Evolutionary conservation across 768 basidiomycete species (phyloP).

Genomic region (button mushroom (Agaricus bisporus)): DNA sequence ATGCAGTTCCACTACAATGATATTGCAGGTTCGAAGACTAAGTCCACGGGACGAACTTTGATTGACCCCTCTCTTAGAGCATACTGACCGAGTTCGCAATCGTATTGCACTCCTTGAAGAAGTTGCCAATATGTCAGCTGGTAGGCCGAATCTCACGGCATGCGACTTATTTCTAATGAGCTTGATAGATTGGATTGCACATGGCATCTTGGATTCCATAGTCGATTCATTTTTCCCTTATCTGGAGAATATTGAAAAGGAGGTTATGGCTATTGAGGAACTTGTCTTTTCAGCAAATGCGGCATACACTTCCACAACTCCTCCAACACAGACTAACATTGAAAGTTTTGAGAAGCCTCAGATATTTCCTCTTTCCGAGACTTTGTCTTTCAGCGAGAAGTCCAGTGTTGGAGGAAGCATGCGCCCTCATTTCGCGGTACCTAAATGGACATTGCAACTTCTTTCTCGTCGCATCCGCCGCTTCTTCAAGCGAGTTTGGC

Average conservation of each 20-base stretch:
- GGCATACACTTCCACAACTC: neutral
- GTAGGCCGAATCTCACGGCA: constrained; percentile 28
- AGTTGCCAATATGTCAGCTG: constrained; percentile 63
- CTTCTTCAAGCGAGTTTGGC: constrained; percentile 21
- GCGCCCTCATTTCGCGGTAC: constrained; percentile 26
- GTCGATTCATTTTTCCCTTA: constrained; percentile 92
- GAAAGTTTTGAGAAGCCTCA: neutral
- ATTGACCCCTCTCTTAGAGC: constrained; percentile 42
- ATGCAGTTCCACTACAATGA: constrained; percentile 26
- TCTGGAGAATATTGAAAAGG: constrained; percentile 72
- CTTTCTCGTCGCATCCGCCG: constrained; percentile 31
- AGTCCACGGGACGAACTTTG: neutral
- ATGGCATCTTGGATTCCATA: constrained; percentile 86
- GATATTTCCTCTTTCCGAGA: constrained; percentile 12
- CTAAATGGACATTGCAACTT: constrained; percentile 28
- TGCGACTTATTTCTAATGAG: neutral
- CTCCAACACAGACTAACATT: neutral
- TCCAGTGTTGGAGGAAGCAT: constrained; percentile 16
- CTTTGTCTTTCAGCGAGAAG: constrained; percentile 16
- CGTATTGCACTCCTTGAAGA: constrained; percentile 61
- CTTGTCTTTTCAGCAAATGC: constrained; percentile 43
- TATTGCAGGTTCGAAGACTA: neutral
- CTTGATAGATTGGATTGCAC: constrained; percentile 83
- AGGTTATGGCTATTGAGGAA: constrained; percentile 73
- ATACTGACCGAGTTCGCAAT: constrained; percentile 69